Evolutionary conservation across 78 protist genomes (phyloP), one percentile per base, ranked within the genome.

Genomic region (Cavenderia fasciculata): DNA sequence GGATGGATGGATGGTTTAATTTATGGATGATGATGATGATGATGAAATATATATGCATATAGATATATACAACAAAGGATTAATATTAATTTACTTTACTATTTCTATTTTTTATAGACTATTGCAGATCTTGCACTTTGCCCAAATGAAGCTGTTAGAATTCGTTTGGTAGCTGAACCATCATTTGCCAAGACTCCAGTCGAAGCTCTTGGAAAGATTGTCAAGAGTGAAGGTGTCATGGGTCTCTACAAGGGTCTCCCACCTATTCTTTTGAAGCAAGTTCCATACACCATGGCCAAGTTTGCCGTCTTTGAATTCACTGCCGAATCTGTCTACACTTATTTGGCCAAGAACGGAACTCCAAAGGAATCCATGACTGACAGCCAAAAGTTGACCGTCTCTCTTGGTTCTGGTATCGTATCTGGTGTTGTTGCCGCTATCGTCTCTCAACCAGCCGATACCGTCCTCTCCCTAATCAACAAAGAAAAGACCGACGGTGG

Each of bases 361-460:
- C 49, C 90, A 65, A 82, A 68, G 49, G 90, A 82, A 18, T 38
- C 43, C 7, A 11, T 82, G 40, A 82, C 78, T 56, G 78, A 82
- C 43, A 43, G 59, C n/a, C 90, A 82, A 68, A 94, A 95, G 85
- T 75, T 96, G 51, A 57, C 94, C 23, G 87, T 97, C 34, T 94
- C 97, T 56, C 85, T 97, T 59, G 94, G 94, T 40, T 70, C 97
- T 19, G 99, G 99, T 87, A 76, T 95, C 92, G 91, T 85, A 47
- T 96, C 99, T 36, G 99, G 99, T 85, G 82, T 95, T 68, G 68
- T 87, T 85, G 92, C 96, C 62, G 99, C 98, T 73, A 69, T 95
- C 31, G 96, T 96, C 74, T 97, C 99, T 19, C 99, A 97, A 93
- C 99, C 99, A 33, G 99, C 98, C 59, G 98, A 95, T 86, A 77